These are phyloP conservation scores for Anisodus tanguticus DNA, from an alignment of 257 asterid genomes.

Conservation along the genomic window DNA sequence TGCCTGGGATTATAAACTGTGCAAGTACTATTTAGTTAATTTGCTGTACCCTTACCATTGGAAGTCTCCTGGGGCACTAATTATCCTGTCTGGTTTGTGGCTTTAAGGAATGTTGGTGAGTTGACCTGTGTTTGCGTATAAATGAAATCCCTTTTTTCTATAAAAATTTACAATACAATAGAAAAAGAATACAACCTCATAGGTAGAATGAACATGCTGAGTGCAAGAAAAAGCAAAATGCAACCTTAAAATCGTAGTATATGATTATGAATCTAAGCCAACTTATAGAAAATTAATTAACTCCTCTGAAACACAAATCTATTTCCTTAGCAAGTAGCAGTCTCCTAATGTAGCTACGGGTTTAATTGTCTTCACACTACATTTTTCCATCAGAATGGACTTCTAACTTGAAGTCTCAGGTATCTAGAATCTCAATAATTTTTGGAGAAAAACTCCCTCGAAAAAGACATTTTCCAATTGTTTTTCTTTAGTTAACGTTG, in stretches of 20 bases:
- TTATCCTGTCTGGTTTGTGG: no score
- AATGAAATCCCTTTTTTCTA: no score
- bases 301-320: neutral
- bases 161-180: no score
- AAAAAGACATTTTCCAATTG: neutral
- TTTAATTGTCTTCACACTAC: neutral
- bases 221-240: neutral
- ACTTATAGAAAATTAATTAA: neutral
- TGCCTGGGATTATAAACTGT: neutral
- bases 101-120: no score
- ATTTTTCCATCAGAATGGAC: neutral
- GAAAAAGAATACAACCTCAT: no score
- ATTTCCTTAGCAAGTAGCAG: neutral
- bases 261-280: neutral
- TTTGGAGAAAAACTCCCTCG: neutral
- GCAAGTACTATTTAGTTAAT: neutral
- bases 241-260: neutral
- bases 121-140: no score
- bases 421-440: neutral
- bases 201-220: neutral
- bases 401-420: neutral
- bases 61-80: no score
- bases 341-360: conserved; percentile 5
- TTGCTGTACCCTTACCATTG: no score
- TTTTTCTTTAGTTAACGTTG: neutral